Evolutionary conservation across 352 stramenopile genomes (phyloP), one percentile per base, ranked within the genome.

Genomic region (Globisporangium irregulare): DNA sequence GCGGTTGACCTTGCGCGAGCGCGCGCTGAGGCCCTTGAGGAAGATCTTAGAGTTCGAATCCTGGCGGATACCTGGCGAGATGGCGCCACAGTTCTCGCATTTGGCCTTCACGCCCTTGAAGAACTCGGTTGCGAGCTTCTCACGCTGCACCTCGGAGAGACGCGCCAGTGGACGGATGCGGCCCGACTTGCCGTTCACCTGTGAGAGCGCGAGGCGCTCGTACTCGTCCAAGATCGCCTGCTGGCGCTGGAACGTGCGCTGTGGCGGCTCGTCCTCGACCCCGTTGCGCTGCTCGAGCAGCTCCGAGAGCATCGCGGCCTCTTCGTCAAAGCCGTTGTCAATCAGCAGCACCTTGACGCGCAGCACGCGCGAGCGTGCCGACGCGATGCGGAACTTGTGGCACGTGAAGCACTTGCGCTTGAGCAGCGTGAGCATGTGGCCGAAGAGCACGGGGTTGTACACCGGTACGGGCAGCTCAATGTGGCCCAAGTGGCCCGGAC

Each of bases 31-130:
- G 24, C 81, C 78, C 73, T 95, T 97, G 34, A 98, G 84, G 79
- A 99, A 99, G 66, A 99, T 95, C 75, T 99, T 99, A 68, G 97
- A 96, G 64, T 84, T 94, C 18, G 94, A 91, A 81, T 99, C 98
- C 76, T 99, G 98, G 56, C 98, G 87, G n/a, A 99, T 74, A 51
- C 87, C 93, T 4, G 97, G 95, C 38, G 86, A 98, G 67, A 97
- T 97, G 27, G 97, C 97, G 43, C 90, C 90, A 72, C 98, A 99
- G 83, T 99, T 98, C 55, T 97, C 89, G 84, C 98, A 99, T 68
- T 97, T 97, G 67, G 92, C 85, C 58, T 92, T 96, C 70, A 97
- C 95, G 20, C 77, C 77, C 60, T 95, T 91, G 27, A 99, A 81
- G 70, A 99, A 98, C 60, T 98, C 91, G 41, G 78, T 70, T 41